phyloP scores from a whole-genome alignment of 768 basidiomycete species.

The Candolleomyces aberdarensis region DNA sequence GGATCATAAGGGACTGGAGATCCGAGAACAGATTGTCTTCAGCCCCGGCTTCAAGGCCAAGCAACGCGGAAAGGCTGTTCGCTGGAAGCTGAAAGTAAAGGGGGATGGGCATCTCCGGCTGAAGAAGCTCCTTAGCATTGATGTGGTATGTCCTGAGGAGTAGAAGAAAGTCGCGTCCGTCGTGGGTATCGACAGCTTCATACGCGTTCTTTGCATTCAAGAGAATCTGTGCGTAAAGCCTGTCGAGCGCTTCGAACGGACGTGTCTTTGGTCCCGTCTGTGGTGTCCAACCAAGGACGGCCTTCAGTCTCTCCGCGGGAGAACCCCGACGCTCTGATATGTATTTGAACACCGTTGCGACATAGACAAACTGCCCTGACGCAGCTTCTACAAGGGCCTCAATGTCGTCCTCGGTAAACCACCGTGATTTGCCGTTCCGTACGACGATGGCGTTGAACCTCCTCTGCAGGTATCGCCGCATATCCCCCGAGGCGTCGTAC shows the following conservation, averaged over 20 bases:
- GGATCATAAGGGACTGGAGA: background rate
- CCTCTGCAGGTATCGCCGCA: background rate
- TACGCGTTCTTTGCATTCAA: background rate
- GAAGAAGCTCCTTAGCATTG: background rate
- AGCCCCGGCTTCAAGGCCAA: background rate
- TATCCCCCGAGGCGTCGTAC: background rate
- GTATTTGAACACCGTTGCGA: background rate
- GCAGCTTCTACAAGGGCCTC: background rate
- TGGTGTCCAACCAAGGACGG: background rate
- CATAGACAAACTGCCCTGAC: constrained; percentile 8
- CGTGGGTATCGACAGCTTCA: background rate
- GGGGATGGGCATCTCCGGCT: no score
- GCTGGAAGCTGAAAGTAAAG: background rate
- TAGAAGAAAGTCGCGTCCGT: background rate
- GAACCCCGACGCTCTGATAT: background rate
- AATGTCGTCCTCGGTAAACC: background rate
- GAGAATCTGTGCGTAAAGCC: background rate
- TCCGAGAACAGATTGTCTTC: background rate
- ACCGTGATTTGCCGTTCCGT: background rate
- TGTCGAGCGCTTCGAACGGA: background rate
- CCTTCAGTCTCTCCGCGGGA: background rate
- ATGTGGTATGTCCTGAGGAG: background rate
- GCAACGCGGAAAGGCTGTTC: background rate
- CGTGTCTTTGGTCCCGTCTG: background rate
- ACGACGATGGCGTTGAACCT: background rate